Evolutionary conservation across 1,284 basidiomycete species (phyloP).

Genomic region (Trametes hirsuta): DNA sequence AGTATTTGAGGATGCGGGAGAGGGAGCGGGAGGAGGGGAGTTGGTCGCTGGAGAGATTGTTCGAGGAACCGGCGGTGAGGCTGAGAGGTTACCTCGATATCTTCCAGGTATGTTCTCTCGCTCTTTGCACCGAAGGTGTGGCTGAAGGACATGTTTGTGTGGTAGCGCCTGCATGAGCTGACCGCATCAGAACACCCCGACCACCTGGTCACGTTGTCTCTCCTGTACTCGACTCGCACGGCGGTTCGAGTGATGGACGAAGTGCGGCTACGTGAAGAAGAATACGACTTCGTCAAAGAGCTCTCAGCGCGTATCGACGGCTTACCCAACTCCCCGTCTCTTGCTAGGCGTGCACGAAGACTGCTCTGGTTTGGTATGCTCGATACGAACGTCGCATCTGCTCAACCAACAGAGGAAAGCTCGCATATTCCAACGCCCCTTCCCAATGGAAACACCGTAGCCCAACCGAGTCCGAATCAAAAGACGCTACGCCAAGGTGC

Average conservation of each 20-base stretch:
- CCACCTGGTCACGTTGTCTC: conserved; percentile 65
- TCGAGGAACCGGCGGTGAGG: conserved; percentile 78
- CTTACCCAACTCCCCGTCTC: conserved; percentile 49
- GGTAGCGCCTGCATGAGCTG: conserved; percentile 61
- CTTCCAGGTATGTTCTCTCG: conserved; percentile 65
- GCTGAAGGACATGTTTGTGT: background rate
- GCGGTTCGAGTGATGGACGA: conserved; percentile 78
- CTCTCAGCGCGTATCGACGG: conserved; percentile 64
- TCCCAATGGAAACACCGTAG: background rate
- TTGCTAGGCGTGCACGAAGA: conserved; percentile 73
- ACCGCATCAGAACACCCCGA: conserved; percentile 75
- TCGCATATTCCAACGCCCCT: background rate
- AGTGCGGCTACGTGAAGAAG: conserved; percentile 83
- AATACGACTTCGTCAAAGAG: conserved; percentile 73
- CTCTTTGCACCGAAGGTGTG: background rate
- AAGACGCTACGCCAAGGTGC: background rate
- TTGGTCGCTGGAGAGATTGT: conserved; percentile 66
- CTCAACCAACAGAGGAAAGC: background rate
- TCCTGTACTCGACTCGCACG: conserved; percentile 68
- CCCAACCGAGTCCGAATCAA: background rate
- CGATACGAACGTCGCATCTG: background rate
- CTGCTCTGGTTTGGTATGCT: conserved; percentile 69
- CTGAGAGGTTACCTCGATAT: conserved; percentile 73
- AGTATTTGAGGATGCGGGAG: conserved; percentile 82
- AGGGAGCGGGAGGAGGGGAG: conserved; percentile 53